These are phyloP conservation scores for Desmodesmus armatus DNA, from an alignment of 139 green algal genomes.

Conservation along the genomic window DNA sequence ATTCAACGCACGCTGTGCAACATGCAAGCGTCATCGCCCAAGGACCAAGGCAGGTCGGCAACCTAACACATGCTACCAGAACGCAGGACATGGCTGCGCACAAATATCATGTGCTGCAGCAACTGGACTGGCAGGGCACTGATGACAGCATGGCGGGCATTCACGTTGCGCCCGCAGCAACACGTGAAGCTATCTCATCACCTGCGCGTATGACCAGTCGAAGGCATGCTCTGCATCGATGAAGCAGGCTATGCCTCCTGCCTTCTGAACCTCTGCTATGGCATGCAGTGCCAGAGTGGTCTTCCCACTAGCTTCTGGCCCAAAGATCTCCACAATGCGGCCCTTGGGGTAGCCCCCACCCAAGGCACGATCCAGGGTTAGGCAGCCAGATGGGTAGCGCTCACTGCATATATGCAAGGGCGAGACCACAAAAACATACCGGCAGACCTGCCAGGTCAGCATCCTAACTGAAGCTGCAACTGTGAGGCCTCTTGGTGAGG, in stretches of 20 bases:
- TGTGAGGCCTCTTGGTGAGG: no score
- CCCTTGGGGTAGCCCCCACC: constrained; percentile 89
- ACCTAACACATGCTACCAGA: no score
- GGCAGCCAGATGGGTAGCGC: constrained; percentile 77
- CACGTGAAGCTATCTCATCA: constrained; percentile 17
- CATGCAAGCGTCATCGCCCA: no score
- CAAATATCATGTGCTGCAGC: background rate
- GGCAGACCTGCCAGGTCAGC: no score
- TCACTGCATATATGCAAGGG: constrained; percentile 9
- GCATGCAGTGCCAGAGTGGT: constrained; percentile 96
- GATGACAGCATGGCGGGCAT: no score
- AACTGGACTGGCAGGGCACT: no score
- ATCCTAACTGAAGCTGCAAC: no score
- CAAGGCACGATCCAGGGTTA: constrained; percentile 89
- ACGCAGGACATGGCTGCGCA: background rate
- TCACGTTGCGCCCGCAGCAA: background rate
- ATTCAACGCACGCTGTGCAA: background rate
- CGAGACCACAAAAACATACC: no score
- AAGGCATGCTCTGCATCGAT: constrained; percentile 98
- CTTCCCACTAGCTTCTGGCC: constrained; percentile 95
- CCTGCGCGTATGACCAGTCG: constrained; percentile 87
- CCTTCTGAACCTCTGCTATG: constrained; percentile 87
- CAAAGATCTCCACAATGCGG: constrained; percentile 93
- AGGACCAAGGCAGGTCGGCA: no score
- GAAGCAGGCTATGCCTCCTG: constrained; percentile 72